phyloP scores from a whole-genome alignment of 2,329 filamentous ascomycete genomes.

The Colletotrichum orchidophilum region DNA sequence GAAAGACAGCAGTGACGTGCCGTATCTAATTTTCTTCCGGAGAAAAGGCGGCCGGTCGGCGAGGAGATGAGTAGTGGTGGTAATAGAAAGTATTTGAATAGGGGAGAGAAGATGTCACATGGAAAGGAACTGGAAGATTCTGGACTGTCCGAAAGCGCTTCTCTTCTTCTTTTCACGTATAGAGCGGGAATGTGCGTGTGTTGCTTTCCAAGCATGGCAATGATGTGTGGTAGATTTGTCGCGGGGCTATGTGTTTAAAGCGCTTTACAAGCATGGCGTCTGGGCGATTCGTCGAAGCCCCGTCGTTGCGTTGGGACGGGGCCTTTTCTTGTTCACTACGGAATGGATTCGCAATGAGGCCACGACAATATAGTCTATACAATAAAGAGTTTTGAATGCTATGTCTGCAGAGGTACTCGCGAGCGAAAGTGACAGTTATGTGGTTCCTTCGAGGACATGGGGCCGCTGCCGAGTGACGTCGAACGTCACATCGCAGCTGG shows the following conservation, averaged over 20 bases:
- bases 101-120: not conserved
- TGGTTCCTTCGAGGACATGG: too few relatives aligned
- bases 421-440: too few relatives aligned
- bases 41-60: conserved; percentile 43
- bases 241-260: conserved; percentile 10
- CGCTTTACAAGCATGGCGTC: conserved; percentile 33
- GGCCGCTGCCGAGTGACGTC: too few relatives aligned
- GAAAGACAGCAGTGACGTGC: conserved; percentile 49
- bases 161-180: not conserved
- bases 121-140: not conserved
- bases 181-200: conserved; percentile 1
- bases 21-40: conserved; percentile 58
- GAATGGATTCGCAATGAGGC: conserved; percentile 16
- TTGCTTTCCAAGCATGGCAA: not conserved
- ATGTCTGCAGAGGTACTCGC: too few relatives aligned
- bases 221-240: not conserved
- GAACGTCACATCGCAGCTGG: too few relatives aligned
- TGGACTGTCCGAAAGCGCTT: not conserved
- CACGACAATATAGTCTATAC: conserved; percentile 24
- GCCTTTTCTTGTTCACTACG: not conserved
- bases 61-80: not conserved
- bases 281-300: conserved; percentile 7
- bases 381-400: conserved; percentile 9
- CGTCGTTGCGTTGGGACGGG: not conserved
- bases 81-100: conserved; percentile 1